Percentiles rank a stretch among this genome's conserved stretches.
phyloP scores from a whole-genome alignment of 352 stramenopile species.

The Phytophthora kernoviae region DNA sequence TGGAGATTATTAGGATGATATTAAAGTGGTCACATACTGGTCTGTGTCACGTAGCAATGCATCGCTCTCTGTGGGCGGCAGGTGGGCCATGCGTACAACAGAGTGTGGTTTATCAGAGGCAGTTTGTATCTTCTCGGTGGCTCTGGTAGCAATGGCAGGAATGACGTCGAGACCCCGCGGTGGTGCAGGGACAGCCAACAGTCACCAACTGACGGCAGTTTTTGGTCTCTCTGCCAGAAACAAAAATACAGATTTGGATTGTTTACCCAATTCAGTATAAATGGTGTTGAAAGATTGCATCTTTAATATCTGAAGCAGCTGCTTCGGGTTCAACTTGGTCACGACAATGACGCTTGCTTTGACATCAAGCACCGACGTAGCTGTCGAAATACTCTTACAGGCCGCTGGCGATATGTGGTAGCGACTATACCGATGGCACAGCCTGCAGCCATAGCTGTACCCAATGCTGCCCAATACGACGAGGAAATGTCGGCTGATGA shows the following conservation, averaged over 20 bases:
- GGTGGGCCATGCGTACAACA: constrained; percentile 20
- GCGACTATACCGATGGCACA: constrained; percentile 36
- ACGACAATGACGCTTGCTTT: not conserved
- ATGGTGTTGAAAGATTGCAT: not conserved
- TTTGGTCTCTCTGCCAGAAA: constrained; percentile 14
- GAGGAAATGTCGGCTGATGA: constrained; percentile 1
- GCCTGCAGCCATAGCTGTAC: constrained; percentile 31
- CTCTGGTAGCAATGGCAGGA: not conserved
- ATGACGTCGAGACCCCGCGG: not conserved
- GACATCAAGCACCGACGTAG: not conserved
- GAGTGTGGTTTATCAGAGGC: not conserved
- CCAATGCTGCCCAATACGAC: constrained; percentile 33
- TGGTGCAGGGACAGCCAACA: not conserved
- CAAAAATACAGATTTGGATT: constrained; percentile 4
- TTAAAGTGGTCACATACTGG: constrained; percentile 33
- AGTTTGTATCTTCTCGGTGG: not conserved
- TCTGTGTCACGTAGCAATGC: constrained; percentile 31
- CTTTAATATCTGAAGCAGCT: constrained; percentile 14
- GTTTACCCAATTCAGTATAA: not conserved
- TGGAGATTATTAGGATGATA: not conserved
- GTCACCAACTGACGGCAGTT: not conserved
- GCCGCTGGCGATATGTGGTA: constrained; percentile 15
- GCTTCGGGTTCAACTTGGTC: constrained; percentile 2
- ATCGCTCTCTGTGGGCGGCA: constrained; percentile 30
- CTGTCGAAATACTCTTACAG: constrained; percentile 4